phyloP scores from a whole-genome alignment of 441 rosid genomes.

The Breynia disticha region DNA sequence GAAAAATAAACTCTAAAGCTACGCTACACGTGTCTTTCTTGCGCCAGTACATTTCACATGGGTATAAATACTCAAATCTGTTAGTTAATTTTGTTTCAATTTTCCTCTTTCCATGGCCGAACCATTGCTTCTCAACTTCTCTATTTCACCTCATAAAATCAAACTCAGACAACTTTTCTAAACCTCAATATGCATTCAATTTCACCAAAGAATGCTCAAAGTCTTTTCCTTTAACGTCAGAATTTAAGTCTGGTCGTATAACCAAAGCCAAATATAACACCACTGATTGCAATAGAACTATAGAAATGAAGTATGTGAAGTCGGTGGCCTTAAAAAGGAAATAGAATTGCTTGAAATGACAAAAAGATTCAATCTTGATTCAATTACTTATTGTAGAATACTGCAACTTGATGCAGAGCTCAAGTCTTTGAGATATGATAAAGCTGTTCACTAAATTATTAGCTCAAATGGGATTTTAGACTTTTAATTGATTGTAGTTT shows the following conservation, averaged over 20 bases:
- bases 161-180: conserved; percentile 12
- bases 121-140: conserved; percentile 18
- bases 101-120: conserved; percentile 24
- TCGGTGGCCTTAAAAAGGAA: conserved; percentile 32
- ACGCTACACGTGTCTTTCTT: too few species aligned
- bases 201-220: conserved; percentile 20
- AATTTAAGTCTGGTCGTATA: conserved; percentile 8
- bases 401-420: conserved; percentile 55
- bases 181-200: conserved; percentile 17
- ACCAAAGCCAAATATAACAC: conserved; percentile 11
- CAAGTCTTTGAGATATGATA: conserved; percentile 34
- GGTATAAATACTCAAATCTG: too few species aligned
- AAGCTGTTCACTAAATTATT: conserved; percentile 42
- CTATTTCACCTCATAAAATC: conserved; percentile 10
- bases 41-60: too few species aligned
- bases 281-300: conserved; percentile 23
- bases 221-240: conserved; percentile 14
- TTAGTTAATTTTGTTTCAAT: too few species aligned
- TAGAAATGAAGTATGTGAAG: conserved; percentile 30
- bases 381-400: conserved; percentile 34
- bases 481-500: conserved; percentile 39
- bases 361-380: conserved; percentile 25
- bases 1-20: too few species aligned
- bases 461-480: conserved; percentile 23
- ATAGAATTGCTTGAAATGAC: conserved; percentile 35